Base-by-base conservation (phyloP, 257 asterid species). In the Solanum tacnaense region DNA sequence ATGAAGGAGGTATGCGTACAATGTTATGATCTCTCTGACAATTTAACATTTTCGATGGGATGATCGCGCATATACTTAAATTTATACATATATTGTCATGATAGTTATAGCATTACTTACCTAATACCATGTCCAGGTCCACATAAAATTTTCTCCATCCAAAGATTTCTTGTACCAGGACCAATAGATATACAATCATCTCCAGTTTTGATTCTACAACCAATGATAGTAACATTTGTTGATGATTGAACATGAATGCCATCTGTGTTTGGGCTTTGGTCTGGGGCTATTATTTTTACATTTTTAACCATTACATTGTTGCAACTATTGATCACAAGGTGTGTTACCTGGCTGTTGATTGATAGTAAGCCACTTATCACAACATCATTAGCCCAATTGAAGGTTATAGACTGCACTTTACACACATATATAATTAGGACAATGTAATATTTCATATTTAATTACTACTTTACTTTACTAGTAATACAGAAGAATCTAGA, bases 121-220 rank as follows among this genome's bases (percentile, higher is more conserved):
- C 97, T 94, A 46, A 94, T 86, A 29, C 98, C 98, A 58, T 95
- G 96, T 44, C 98, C 98, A 10, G 96, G 98, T 56, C 97, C 97
- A 25, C 98, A 95, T 12, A 87, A 88, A 74, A 92, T 93, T n/a
- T 88, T 90, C 36, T 93, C 95, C 91, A 94, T 92, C 95, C 94
- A 94, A 83, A 94, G 76, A 27, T 94, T 93, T 76, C 76, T 89
- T 0, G 96, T 91, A 10, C 98, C 95, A 1, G 98, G 98, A 32
- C 96, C 98, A 62, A 94, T 91, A 67, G 98, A 93, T 74, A 93
- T 89, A 65, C 96, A 94, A 27, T 94, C 98, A 39, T 94, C 98
- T 4, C 96, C 96, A 0, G 98, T 94, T 68, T 89, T 86, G 32
- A 93, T 93, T 65, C 84, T 38, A 34, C 74, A 23, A 11, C 89